Base-by-base conservation (phyloP, 2,329 filamentous ascomycete species). In the Colletotrichum phormii region DNA sequence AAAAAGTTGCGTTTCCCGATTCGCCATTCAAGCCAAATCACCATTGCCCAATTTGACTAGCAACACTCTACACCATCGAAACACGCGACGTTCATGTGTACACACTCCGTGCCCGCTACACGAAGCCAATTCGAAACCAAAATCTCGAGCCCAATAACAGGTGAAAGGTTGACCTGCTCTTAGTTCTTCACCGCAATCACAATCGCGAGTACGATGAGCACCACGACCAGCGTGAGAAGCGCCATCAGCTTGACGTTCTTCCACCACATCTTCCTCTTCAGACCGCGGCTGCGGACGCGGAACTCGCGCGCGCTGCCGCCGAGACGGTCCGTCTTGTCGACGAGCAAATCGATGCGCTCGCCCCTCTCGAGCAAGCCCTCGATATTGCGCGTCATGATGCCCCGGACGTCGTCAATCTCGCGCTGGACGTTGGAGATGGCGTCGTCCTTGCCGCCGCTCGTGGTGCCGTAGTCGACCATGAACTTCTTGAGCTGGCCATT, bases 231-330 rank as follows among this genome's bases (percentile, higher is more conserved):
- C 4, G 83, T 87, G 74, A 95, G 80, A 77, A 99, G 82, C 7
- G 90, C 92, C 95, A 98, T 98, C 77, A 99, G 84, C 86, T 97
- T 97, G 58, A 97, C 89, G 82, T 99, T 98, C 91, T 98, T 98
- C 96, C 96, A 98, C 97, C 97, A 99, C 97, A 99, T 98, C 83
- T 93, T 90, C 80, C 97, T 89, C 85, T 97, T 94, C 77, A 99
- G 83, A 1, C 95, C 95, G 31, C 95, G 87, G 81, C 94, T 97
- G 77, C 96, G 89, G 22, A 98, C 92, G 64, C 97, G 88, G 81
- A 99, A 99, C 81, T 99, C 97, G 77, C 92, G 88, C 65, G 97
- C 95, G 81, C 91, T 97, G 33, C 94, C 94, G 15, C 96, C 97
- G 51, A 99, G 83, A 55, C 95, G 88, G 81, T 98, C 96, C 61